Evolutionary conservation across 768 basidiomycete genomes (phyloP).

Genomic region (Coprinopsis marcescibilis): DNA sequence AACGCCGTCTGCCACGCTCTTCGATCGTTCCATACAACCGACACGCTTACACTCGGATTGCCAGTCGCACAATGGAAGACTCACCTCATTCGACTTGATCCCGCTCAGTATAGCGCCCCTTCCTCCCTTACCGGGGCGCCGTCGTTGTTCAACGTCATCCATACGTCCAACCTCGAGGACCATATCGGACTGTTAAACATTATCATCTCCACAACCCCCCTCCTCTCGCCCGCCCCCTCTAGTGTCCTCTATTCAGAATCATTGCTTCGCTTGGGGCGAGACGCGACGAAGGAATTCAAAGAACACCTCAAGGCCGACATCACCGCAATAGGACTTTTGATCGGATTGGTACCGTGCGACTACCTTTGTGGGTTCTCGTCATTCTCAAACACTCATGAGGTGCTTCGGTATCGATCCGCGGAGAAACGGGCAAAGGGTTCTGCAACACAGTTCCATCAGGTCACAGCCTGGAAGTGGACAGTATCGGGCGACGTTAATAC

Average conservation of each 20-base stretch:
- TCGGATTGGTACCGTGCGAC: slow-evolving; percentile 29
- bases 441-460: slow-evolving; percentile 27
- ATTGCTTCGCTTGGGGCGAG: slow-evolving; percentile 24
- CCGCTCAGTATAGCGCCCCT: slow-evolving; percentile 2
- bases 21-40: slow-evolving; percentile 12
- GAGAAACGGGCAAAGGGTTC: background rate
- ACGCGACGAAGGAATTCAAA: slow-evolving; percentile 26
- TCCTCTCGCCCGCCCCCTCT: slow-evolving; percentile 26
- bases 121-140: background rate
- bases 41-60: slow-evolving; percentile 18
- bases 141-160: slow-evolving; percentile 37
- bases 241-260: slow-evolving; percentile 39
- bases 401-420: slow-evolving; percentile 13
- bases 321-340: slow-evolving; percentile 25
- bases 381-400: slow-evolving; percentile 31
- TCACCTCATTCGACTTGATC: background rate
- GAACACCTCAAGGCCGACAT: slow-evolving; percentile 28
- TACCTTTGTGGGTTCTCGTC: slow-evolving; percentile 31
- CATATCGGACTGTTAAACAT: slow-evolving; percentile 43
- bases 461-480: slow-evolving; percentile 31
- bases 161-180: slow-evolving; percentile 46
- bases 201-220: slow-evolving; percentile 30
- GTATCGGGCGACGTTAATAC: slow-evolving; percentile 18
- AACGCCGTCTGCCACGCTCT: slow-evolving; percentile 34
- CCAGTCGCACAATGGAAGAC: slow-evolving; percentile 12